Evolutionary conservation across 2,329 filamentous ascomycete genomes (phyloP), one percentile per base, ranked within the genome.

Genomic region (Talaromyces rugulosus): DNA sequence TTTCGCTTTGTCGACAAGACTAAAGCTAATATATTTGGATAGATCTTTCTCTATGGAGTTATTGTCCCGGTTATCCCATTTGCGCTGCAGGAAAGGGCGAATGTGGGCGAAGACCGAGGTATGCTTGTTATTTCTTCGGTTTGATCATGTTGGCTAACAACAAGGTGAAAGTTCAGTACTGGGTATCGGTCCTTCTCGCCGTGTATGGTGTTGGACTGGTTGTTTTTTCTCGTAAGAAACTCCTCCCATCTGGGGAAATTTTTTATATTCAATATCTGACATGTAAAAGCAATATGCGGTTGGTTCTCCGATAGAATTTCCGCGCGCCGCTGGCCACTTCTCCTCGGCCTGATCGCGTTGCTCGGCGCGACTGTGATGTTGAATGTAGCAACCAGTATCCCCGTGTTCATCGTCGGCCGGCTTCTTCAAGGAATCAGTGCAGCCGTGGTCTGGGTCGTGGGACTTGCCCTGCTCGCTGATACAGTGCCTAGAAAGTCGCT

Each of bases 401-500:
- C 77, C 2, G 74, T 82, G 0, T 74, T 87, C 16, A 71, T 81
- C 0, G 62, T 82, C 42, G 85, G 84, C 5, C 77, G 86, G 34
- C 68, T 85, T 0, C 71, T 87, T 0, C 85, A 88, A 67, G 86
- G 86, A 1, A 74, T 83, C 23, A 84, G 82, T 60, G 83, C 79
- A 6, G 84, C 82, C 0, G 78, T 87, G 34, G 85, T 88, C 0
- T 86, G 85, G 81, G 86, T 83, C 0, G 81, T 85, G 9, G 83
- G 85, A 0, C 72, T 87, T 11, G 83, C 85, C 1, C 76, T 88
- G 63, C 78, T 85, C 44, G 74, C 85, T 5, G 86, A 88, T 68
- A 85, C 85, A 0, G 85, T 88, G 6, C 78, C 81, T 0, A 78
- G 75, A 2, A 76, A 83, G 56, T 83, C 85, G 54, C 70, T 89